Evolutionary conservation across 768 basidiomycete genomes (phyloP), one percentile per base, ranked within the genome.

Genomic region (Lentinula edodes): DNA sequence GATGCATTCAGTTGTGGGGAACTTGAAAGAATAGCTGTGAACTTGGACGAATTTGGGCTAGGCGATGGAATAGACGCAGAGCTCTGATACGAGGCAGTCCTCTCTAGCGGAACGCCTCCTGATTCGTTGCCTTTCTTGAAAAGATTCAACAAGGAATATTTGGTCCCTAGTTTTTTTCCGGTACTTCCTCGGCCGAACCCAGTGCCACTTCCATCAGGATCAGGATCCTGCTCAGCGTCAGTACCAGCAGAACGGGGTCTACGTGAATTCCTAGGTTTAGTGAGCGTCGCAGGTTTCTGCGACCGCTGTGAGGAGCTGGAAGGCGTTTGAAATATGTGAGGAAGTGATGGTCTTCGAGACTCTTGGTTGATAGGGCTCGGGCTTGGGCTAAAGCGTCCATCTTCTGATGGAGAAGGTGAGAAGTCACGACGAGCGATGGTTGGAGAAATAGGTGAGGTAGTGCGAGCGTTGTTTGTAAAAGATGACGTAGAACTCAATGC

Each of bases 231-330:
- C 28, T 89, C 87, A 59, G 85, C 82, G 58, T 80, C 88, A 35
- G 79, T 87, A 5, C 90, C 89, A 41, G 89, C 88, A 42, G 90
- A 91, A 62, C 86, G 80, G 16, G 91, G 90, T 58, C 90, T 78
- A 43, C 78, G 80, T 43, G 78, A 76, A 46, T 71, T 71, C 67
- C 65, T 61, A 38, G 60, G 54, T 69, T 70, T 53, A 67, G 63
- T 70, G 38, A 76, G 66, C 16, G 76, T 69, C 60, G 72, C 75
- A 23, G 69, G 63, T 64, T 79, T 79, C 13, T 74, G 73, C 23
- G 73, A 70, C 55, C 74, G 71, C 9, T 68, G 71, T 15, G 70
- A 56, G 15, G 71, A 56, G n/a, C 64, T 60, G 18, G 75, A 64
- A 16, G 71, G 65, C 5, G 74, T 70, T 54, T 75, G 76, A 16